phyloP scores from a whole-genome alignment of 1,139 yeast species.

The Geotrichum aggregatum region DNA sequence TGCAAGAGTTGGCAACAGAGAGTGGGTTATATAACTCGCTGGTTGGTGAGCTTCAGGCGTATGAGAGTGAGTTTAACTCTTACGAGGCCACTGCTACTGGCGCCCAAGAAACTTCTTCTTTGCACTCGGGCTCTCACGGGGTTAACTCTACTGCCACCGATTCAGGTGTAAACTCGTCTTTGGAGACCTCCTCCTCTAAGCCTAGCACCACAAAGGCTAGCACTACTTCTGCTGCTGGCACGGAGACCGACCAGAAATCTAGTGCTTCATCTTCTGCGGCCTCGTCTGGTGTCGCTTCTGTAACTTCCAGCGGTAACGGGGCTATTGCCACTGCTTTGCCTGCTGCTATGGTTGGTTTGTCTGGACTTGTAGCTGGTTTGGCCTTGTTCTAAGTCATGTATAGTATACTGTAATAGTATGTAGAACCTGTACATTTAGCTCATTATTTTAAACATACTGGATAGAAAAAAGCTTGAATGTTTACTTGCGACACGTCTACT shows the following conservation, averaged over 20 bases:
- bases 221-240: background rate
- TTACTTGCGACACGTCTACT: too few species aligned
- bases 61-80: background rate
- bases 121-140: too few species aligned
- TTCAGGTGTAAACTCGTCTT: background rate
- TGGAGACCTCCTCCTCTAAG: too few species aligned
- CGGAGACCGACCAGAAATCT: background rate
- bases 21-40: too few species aligned
- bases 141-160: background rate
- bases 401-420: background rate
- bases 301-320: background rate
- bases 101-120: too few species aligned
- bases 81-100: too few species aligned
- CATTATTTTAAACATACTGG: background rate
- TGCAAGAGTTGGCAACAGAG: too few species aligned
- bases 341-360: background rate
- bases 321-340: background rate
- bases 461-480: too few species aligned
- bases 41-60: too few species aligned
- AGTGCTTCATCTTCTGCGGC: background rate
- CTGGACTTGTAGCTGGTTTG: conserved; percentile 2
- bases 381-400: background rate
- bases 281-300: background rate
- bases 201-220: background rate
- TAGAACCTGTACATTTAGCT: background rate